Evolutionary conservation across 1,284 basidiomycete genomes (phyloP).

Genomic region (Sanghuangporus weigelae): DNA sequence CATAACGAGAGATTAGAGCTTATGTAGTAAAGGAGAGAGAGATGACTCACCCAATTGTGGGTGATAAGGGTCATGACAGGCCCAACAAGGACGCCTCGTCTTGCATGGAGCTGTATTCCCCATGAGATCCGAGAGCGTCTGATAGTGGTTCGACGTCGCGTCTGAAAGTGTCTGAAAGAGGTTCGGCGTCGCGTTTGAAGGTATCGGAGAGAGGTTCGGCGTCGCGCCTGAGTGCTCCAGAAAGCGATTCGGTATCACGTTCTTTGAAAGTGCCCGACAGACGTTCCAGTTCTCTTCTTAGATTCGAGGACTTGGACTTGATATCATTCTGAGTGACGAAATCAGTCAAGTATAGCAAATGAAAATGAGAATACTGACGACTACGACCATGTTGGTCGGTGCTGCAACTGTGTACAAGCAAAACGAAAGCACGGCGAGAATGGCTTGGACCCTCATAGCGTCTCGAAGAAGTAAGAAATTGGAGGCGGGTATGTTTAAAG

Average conservation of each 20-base stretch:
- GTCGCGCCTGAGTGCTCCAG: constrained; percentile 6
- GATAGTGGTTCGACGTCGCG: constrained; percentile 1
- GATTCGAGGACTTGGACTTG: not conserved
- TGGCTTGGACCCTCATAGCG: not conserved
- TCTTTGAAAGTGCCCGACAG: not conserved
- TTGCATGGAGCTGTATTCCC: no score
- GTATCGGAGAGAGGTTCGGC: constrained; percentile 7
- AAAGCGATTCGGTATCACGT: not conserved
- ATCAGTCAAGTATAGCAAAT: not conserved
- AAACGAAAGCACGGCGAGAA: not conserved
- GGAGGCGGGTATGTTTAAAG: not conserved
- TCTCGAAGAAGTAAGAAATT: not conserved
- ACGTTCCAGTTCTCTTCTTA: not conserved
- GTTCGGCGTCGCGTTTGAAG: constrained; percentile 12
- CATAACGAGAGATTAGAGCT: no score
- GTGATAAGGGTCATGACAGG: no score
- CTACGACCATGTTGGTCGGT: not conserved
- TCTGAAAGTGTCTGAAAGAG: constrained; percentile 9
- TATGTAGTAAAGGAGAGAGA: no score
- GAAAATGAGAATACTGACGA: not conserved
- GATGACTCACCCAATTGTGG: no score
- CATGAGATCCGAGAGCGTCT: not conserved
- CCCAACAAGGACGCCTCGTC: no score
- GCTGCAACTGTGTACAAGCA: not conserved
- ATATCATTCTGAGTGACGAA: not conserved